Percentiles rank a stretch among this genome's conserved stretches.
These are phyloP conservation scores for Penicillium sp. DNA, from an alignment of 2,329 filamentous ascomycete species.

Conservation along the genomic window DNA sequence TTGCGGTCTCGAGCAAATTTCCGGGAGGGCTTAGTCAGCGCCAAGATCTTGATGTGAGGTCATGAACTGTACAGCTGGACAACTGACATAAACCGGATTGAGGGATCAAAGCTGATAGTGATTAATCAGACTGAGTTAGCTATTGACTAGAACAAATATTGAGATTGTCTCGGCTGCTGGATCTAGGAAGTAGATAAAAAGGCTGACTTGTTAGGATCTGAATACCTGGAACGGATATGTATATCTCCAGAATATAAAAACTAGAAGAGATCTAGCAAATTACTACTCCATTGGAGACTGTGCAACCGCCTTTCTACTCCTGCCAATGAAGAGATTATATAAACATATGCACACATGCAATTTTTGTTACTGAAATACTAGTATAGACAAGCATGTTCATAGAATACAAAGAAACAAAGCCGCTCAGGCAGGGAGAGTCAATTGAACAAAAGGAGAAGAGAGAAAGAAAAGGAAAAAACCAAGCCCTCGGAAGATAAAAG, in stretches of 20 bases:
- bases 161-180: too few relatives aligned
- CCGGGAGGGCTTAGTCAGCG: slow-evolving; percentile 22
- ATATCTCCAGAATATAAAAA: too few relatives aligned
- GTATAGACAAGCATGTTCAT: background rate
- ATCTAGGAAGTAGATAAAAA: too few relatives aligned
- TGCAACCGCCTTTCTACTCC: too few relatives aligned
- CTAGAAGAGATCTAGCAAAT: too few relatives aligned
- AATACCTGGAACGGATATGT: too few relatives aligned
- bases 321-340: background rate
- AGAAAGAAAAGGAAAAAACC: background rate
- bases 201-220: too few relatives aligned
- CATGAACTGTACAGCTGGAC: background rate
- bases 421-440: background rate
- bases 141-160: too few relatives aligned
- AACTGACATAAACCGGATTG: background rate
- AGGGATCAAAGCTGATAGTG: background rate
- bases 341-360: background rate
- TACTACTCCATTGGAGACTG: too few relatives aligned
- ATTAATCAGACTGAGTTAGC: background rate
- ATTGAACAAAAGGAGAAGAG: background rate
- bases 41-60: slow-evolving; percentile 7
- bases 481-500: background rate
- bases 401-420: background rate
- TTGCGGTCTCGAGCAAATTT: slow-evolving; percentile 24
- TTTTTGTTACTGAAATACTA: background rate